These are phyloP conservation scores for Skeletonema costatum DNA, from an alignment of 108 stramenopile genomes.

Conservation along the genomic window DNA sequence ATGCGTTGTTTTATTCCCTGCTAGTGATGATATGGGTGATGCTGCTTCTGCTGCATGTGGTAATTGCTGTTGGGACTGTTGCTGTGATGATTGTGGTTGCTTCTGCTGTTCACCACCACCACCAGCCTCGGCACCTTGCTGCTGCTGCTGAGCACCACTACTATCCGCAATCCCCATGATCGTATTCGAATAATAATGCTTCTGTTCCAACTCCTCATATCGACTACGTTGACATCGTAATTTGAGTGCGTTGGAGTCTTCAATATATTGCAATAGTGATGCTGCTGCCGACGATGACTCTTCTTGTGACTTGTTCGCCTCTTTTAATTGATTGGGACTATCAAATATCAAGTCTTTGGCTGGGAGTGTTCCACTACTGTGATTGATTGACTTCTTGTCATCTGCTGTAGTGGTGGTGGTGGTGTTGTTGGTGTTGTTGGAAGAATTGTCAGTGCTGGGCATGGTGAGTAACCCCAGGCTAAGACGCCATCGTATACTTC, in stretches of 20 bases:
- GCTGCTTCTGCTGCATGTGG: background rate
- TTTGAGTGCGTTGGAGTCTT: conserved; percentile 31
- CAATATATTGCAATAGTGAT: conserved; percentile 11
- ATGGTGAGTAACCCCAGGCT: conserved; percentile 23
- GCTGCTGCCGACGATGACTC: background rate
- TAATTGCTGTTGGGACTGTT: background rate
- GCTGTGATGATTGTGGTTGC: background rate
- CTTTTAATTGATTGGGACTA: background rate
- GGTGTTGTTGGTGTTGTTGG: background rate
- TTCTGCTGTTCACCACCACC: background rate
- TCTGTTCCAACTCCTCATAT: conserved; percentile 31
- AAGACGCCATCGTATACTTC: conserved; percentile 44
- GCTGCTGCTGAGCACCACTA: background rate
- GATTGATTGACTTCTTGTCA: background rate
- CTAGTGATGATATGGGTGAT: background rate
- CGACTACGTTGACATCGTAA: conserved; percentile 35
- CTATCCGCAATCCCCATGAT: conserved; percentile 26
- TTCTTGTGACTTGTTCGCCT: too few species aligned
- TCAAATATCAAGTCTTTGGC: background rate
- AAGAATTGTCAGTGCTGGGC: background rate
- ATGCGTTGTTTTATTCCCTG: conserved; percentile 4
- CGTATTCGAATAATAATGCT: conserved; percentile 41
- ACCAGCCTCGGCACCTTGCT: background rate
- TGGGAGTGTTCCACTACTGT: background rate
- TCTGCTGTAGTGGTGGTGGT: background rate